Conservation (phyloP, 2,329 filamentous ascomycete species). For the Sporothrix variecibatus region DNA sequence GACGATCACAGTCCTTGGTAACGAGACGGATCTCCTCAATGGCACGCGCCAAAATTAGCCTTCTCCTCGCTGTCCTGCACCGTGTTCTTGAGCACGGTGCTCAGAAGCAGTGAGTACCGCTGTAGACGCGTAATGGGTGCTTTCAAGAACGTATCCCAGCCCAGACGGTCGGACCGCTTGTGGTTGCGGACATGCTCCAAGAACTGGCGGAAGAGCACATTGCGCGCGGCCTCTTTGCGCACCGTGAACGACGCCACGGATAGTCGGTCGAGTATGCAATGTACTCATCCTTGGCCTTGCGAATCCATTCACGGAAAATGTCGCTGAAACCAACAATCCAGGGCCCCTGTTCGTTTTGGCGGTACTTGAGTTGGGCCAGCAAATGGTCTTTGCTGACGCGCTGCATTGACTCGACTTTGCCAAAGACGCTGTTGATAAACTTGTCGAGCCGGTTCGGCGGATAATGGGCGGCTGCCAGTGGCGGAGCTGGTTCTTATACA, state of each 20-base stretch:
- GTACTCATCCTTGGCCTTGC: constrained; percentile 86
- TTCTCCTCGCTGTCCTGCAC: constrained; percentile 85
- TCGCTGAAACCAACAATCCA: constrained; percentile 95
- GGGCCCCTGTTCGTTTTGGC: constrained; percentile 93
- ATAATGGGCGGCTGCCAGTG: constrained; percentile 78
- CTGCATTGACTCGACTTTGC: constrained; percentile 84
- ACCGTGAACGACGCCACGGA: constrained; percentile 82
- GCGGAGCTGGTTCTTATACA: constrained; percentile 82
- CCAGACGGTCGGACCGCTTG: constrained; percentile 76
- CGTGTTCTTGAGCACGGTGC: constrained; percentile 83
- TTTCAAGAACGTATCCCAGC: constrained; percentile 94
- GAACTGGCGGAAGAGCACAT: constrained; percentile 83
- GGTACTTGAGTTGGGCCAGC: constrained; percentile 90
- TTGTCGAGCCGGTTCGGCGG: constrained; percentile 73
- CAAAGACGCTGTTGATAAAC: constrained; percentile 85
- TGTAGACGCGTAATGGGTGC: constrained; percentile 90
- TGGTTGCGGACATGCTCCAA: constrained; percentile 78
- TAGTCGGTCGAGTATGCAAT: constrained; percentile 90
- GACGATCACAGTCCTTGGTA: constrained; percentile 85
- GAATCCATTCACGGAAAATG: constrained; percentile 97
- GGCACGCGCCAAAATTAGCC: constrained; percentile 77
- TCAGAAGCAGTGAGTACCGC: constrained; percentile 80
- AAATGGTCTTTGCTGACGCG: constrained; percentile 91
- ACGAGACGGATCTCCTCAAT: constrained; percentile 91
- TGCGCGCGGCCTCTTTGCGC: constrained; percentile 79